Evolutionary conservation across 2,329 filamentous ascomycete genomes (phyloP).

Genomic region (Drechslerella stenobrocha): DNA sequence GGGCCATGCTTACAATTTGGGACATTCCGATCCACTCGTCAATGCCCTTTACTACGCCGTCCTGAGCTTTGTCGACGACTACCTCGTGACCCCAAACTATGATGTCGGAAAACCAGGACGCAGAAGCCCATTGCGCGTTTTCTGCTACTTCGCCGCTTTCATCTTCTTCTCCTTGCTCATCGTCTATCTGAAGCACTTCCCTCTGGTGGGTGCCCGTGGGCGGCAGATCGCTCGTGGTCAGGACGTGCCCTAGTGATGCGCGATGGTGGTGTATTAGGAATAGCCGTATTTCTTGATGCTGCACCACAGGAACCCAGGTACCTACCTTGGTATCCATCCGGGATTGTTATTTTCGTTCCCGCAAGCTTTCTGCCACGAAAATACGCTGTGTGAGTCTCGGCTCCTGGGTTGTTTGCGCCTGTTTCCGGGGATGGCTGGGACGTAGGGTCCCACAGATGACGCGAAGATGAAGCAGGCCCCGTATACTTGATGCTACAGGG

Average conservation of each 20-base stretch:
- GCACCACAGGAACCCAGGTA: no score
- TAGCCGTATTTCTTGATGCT: background rate
- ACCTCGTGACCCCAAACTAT: constrained; percentile 46
- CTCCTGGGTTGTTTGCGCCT: background rate
- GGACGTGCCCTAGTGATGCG: constrained; percentile 14
- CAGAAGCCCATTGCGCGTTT: constrained; percentile 18
- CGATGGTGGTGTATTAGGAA: background rate
- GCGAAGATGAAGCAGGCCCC: constrained; percentile 42
- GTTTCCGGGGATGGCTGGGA: constrained; percentile 3
- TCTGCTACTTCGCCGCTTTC: constrained; percentile 22
- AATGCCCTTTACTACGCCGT: constrained; percentile 34
- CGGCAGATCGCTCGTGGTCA: constrained; percentile 8
- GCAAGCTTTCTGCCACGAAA: constrained; percentile 41
- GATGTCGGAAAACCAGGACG: constrained; percentile 26
- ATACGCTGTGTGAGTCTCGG: constrained; percentile 33
- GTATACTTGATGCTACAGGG: constrained; percentile 45
- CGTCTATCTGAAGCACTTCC: constrained; percentile 32
- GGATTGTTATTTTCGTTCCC: constrained; percentile 33
- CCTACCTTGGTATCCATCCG: constrained; percentile 41
- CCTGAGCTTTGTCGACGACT: constrained; percentile 25
- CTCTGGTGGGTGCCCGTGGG: constrained; percentile 21
- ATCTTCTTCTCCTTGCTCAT: constrained; percentile 18
- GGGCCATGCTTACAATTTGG: constrained; percentile 14
- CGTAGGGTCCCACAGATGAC: constrained; percentile 37
- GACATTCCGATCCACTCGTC: constrained; percentile 42